Conservation (phyloP, 2,329 filamentous ascomycete genomes). For the Calcarisporium arbuscula region DNA sequence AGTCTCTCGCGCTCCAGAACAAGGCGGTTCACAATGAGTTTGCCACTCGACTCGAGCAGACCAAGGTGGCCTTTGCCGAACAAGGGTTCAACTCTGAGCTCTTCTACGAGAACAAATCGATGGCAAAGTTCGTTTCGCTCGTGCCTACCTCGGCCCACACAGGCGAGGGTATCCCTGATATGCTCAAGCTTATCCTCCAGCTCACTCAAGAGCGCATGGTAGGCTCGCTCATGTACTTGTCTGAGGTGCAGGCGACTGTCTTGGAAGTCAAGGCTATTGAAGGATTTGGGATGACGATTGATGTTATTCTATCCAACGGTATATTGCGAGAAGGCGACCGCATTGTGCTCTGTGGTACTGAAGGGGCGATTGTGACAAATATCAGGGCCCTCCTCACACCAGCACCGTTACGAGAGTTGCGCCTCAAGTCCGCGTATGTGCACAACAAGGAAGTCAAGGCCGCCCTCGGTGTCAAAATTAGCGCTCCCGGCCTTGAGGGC, state of each 20-base stretch:
- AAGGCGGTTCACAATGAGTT: slow-evolving; percentile 95
- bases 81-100: slow-evolving; percentile 97
- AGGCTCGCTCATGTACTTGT: slow-evolving; percentile 93
- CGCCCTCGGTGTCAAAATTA: slow-evolving; percentile 97
- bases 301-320: slow-evolving; percentile 94
- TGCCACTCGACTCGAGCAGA: slow-evolving; percentile 79
- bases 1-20: slow-evolving; percentile 83
- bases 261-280: slow-evolving; percentile 99
- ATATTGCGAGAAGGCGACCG: slow-evolving; percentile 89
- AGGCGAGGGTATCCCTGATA: slow-evolving; percentile 97
- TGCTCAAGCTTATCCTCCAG: slow-evolving; percentile 90
- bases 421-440: slow-evolving; percentile 92
- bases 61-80: slow-evolving; percentile 90
- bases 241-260: slow-evolving; percentile 94
- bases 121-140: slow-evolving; percentile 90
- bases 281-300: slow-evolving; percentile 97
- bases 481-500: slow-evolving; percentile 87
- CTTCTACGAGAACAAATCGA: slow-evolving; percentile 96
- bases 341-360: slow-evolving; percentile 92
- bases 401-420: slow-evolving; percentile 85
- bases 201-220: slow-evolving; percentile 98
- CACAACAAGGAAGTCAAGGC: slow-evolving; percentile 99
- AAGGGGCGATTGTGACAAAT: slow-evolving; percentile 90
- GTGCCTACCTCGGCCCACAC: slow-evolving; percentile 96
- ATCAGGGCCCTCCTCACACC: slow-evolving; percentile 92